Evolutionary conservation across 768 basidiomycete species (phyloP), one percentile per base, ranked within the genome.

Genomic region (Holtermannia corniformis): DNA sequence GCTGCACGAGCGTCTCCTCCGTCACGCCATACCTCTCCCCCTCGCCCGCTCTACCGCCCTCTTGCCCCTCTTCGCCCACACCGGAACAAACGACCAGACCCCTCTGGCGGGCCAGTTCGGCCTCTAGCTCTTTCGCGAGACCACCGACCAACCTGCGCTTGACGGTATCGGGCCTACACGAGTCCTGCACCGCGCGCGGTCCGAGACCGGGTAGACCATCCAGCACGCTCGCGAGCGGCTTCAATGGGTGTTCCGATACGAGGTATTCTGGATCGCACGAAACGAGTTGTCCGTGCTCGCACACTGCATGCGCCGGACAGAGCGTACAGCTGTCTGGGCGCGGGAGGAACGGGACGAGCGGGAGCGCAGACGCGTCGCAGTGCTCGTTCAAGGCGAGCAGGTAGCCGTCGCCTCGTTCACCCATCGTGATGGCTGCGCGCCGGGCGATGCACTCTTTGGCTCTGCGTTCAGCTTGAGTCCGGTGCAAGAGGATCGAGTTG

Each of bases 261-360:
- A 75, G 57, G 52, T 73, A 75, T 47, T 74, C 74, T 21, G 59
- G 60, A 19, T 59, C 62, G 56, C 75, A 76, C 12, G 60, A 52
- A 21, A 62, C 22, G 24, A 76, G 51, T 7, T 61, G 12, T 1
- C 72, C 73, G 12, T 62, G 56, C 10, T 47, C 19, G 54, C 75
- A 76, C 12, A 55, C 40, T 1, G 69, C 75, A 50, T 75, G 73
- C 2, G 59, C 47, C 0, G 75, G 75, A 54, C 75, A 76, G 22
- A 73, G 60, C 1, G 70, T 65, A 56, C 75, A 76, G 1, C 59
- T 49, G 1, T 52, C 24, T 3, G 71, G 68, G 10, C 50, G 49
- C 22, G 70, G 68, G 5, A 73, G 37, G 54, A 67, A 56, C 0
- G 66, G 67, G 2, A 71, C 23, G 1, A 70, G 52, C 2, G 71